A percentile compares a stretch with the other conserved stretches of the same genome.
Evolutionary conservation across 441 rosid species (phyloP).

Genomic region (Erodium texanum): DNA sequence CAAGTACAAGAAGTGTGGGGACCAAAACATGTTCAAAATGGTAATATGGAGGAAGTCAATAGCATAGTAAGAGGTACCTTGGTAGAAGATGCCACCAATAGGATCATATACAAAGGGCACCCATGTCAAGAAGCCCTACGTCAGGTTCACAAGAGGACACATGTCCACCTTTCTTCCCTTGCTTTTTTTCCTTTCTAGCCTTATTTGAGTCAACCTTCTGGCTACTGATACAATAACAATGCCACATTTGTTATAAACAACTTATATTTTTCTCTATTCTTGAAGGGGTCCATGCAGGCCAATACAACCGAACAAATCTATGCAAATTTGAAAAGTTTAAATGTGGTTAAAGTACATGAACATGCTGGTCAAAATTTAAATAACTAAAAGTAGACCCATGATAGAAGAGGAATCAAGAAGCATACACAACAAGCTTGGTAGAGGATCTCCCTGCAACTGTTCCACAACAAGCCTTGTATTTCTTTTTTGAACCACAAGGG

Average conservation of each 20-base stretch:
- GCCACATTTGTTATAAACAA: conserved; percentile 7
- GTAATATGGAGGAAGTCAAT: too few relatives aligned
- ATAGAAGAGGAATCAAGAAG: conserved; percentile 17
- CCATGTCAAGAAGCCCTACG: conserved; percentile 57
- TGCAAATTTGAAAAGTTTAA: not conserved
- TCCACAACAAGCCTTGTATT: conserved; percentile 85
- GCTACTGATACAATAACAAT: conserved; percentile 29
- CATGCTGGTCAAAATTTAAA: not conserved
- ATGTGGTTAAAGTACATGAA: too few relatives aligned
- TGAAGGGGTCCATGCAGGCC: too few relatives aligned
- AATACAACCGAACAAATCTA: not conserved
- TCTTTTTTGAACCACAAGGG: conserved; percentile 85
- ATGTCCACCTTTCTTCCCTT: conserved; percentile 40
- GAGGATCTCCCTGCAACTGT: conserved; percentile 51
- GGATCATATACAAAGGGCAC: conserved; percentile 73
- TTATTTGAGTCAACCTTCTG: conserved; percentile 47
- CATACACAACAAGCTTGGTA: conserved; percentile 38
- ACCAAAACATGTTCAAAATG: too few relatives aligned
- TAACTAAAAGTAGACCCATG: conserved; percentile 4
- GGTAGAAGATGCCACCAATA: not conserved
- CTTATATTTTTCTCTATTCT: not conserved
- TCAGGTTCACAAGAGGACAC: conserved; percentile 34
- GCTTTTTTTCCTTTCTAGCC: conserved; percentile 48
- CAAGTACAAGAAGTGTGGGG: too few relatives aligned
- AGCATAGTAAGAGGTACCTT: not conserved